Base-by-base conservation (phyloP, 495 filamentous ascomycete genomes). In the Cercophora scortea region DNA sequence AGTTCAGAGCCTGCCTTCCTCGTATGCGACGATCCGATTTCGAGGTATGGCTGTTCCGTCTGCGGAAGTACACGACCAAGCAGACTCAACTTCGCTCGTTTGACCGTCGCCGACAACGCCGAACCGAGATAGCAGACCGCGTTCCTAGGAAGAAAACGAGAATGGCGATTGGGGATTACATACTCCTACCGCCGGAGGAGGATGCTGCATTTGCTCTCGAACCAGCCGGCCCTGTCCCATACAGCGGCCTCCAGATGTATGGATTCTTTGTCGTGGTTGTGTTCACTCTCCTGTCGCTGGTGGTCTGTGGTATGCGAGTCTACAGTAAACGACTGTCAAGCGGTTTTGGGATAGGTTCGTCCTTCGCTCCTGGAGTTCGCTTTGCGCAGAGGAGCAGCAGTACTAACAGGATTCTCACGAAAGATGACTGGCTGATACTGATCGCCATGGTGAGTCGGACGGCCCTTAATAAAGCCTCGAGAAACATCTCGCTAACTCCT, bases 401-500 rank as follows among this genome's bases (percentile, higher is more conserved):
- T 40, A 40, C 10, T 15, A 40, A 15, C n/a, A 7, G 38, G n/a
- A 4, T 44, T 44, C 13, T 19, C 47, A 25, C 25, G 2, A 25
- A 25, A 67, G 71, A 73, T 34, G 70, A 70, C 47, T 64, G 57
- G 44, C 49, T 79, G 47, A 71, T 72, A 51, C 67, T 67, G 32
- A 13, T 63, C 17, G 69, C 62, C 35, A 70, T 71, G 64, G 63
- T 66, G 45, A 45, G 56, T 49, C 7, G 49, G 38, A 45, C 46
- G 55, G 36, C 46, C 16, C 34, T 35, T 16, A 16, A 3, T 1
- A 2, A 12, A 11, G 10, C 3, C n/a, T 25, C 25, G 25, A 25
- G 25, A 25, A 25, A 25, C 25, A 25, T 25, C 25, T 25, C 5
- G 2, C 25, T 25, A 25, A 25, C 5, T 2, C 25, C 25, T 2